phyloP scores from a whole-genome alignment of 208 protist genomes.

The Entamoeba invadens region DNA sequence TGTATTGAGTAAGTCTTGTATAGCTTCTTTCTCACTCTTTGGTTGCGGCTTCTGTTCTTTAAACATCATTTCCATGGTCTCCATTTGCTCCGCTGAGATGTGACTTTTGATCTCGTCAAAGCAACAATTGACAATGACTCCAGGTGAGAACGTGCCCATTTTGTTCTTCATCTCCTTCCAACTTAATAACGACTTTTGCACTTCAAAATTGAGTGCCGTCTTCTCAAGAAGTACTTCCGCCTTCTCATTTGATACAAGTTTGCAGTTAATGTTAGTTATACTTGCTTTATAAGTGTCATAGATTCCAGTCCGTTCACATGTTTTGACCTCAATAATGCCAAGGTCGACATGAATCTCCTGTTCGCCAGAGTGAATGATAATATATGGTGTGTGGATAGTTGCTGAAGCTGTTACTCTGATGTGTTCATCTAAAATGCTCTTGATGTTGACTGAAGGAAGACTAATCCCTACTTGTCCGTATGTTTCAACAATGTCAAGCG shows the following conservation, averaged over 20 bases:
- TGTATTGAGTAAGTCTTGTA: not conserved
- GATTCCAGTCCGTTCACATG: not conserved
- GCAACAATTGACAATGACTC: not conserved
- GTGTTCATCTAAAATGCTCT: not conserved
- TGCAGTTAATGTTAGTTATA: not conserved
- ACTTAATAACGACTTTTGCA: not conserved
- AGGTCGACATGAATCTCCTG: not conserved
- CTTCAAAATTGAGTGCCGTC: not conserved
- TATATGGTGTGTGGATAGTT: not conserved
- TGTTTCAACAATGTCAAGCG: not conserved
- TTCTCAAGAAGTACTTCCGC: not conserved
- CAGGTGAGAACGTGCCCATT: not conserved
- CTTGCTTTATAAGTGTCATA: not conserved
- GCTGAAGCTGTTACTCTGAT: not conserved
- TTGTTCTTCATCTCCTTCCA: not conserved
- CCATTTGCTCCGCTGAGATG: not conserved
- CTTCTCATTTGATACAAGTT: not conserved
- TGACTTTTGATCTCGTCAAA: not conserved
- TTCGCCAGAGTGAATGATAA: not conserved
- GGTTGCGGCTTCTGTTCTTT: not conserved
- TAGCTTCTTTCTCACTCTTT: not conserved
- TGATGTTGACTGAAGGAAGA: not conserved
- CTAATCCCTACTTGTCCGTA: not conserved
- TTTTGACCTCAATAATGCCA: not conserved
- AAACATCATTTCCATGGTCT: not conserved